Evolutionary conservation across 805 yeast genomes (phyloP), one percentile per base, ranked within the genome.

Genomic region (Alloascoidea africana): DNA sequence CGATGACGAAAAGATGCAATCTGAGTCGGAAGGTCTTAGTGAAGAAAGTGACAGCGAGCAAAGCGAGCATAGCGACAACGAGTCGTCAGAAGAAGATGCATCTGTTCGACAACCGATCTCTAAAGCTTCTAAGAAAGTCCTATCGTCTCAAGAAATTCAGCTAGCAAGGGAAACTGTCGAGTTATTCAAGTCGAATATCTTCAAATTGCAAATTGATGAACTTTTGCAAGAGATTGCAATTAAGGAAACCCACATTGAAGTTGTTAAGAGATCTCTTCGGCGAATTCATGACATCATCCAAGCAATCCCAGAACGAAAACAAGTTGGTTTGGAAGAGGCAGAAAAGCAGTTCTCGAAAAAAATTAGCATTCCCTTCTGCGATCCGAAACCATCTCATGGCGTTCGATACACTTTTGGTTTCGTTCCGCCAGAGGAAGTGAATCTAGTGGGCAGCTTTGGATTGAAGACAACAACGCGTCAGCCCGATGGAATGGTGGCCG

Each of bases 201-300:
- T 91, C 74, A 91, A 91, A 56, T 59, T 91, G 41, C 95, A 91
- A 60, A 86, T 91, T 42, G 97, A 87, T 58, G 97, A 87, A 53
- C 63, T 91, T 32, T 62, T 91, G 47, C 71, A 73, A 46, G 97
- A 89, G 56, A 70, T 89, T 32, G 71, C 73, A 47, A 55, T 87
- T 32, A 81, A 81, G 48, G 89, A 83, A 14, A 56, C 71, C 14
- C 76, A 78, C 49, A 68, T 79, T 34, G 53, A 70, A 37, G 63
- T 66, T 36, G 73, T 84, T 40, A 94, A 84, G 52, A 77, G 75
- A 43, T 80, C 78, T 37, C 62, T 86, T 34, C 94, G 80, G 52
- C 68, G 77, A 50, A 53, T 86, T 19, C 76, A 84, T 46, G 82
- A 72, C 38, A 54, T 77, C 16, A 71, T 87, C 27, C 74, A 75